Percentiles rank a stretch among this genome's conserved stretches.
phyloP scores from a whole-genome alignment of 495 filamentous ascomycete species.

The Parachaetomium inaequale region DNA sequence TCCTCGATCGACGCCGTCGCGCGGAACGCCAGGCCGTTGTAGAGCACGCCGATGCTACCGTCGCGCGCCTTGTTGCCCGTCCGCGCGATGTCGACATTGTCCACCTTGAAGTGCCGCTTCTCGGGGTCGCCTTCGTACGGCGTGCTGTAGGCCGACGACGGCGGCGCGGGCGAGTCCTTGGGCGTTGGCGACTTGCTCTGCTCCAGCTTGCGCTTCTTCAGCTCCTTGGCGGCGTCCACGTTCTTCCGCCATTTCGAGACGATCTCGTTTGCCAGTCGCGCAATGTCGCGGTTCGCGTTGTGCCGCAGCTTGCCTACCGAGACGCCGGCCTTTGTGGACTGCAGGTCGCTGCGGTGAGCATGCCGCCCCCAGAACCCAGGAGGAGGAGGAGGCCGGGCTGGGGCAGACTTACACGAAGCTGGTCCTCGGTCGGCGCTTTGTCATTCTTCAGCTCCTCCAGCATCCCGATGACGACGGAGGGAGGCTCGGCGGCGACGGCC shows the following conservation, averaged over 20 bases:
- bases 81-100: constrained; percentile 66
- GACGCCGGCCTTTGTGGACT: constrained; percentile 87
- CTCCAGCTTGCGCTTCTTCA: constrained; percentile 50
- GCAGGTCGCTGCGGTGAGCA: constrained; percentile 19
- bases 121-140: constrained; percentile 65
- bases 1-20: constrained; percentile 52
- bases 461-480: constrained; percentile 61
- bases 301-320: constrained; percentile 78
- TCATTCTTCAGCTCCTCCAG: constrained; percentile 74
- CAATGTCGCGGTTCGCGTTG: constrained; percentile 72
- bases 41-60: constrained; percentile 82
- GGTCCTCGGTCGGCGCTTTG: constrained; percentile 79
- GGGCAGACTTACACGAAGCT: constrained; percentile 59
- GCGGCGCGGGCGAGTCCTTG: constrained; percentile 42
- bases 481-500: constrained; percentile 64
- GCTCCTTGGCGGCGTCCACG: constrained; percentile 65
- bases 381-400: not conserved
- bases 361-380: not conserved
- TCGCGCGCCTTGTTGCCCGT: constrained; percentile 72
- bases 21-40: constrained; percentile 71
- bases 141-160: constrained; percentile 47
- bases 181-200: constrained; percentile 40
- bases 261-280: constrained; percentile 69
- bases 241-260: constrained; percentile 83
- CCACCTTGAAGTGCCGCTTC: constrained; percentile 73